Evolutionary conservation across 257 asterid species (phyloP).

Genomic region (Solanum sejunctum): DNA sequence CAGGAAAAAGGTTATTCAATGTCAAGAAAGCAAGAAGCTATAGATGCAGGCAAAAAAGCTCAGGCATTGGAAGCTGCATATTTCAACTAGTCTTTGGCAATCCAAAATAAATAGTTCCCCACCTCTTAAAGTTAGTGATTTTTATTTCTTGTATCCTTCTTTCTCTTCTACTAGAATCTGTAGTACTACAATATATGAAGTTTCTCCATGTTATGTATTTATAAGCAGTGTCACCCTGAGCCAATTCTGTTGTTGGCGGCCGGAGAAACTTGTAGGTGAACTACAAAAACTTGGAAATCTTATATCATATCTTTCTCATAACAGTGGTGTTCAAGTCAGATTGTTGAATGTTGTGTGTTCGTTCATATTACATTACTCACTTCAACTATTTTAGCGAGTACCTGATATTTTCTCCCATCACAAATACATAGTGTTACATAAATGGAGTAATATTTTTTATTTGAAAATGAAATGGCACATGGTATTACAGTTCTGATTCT

Average conservation of each 20-base stretch:
- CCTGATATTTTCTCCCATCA: neutral
- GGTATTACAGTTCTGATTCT: neutral
- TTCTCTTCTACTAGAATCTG: neutral
- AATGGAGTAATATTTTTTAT: neutral
- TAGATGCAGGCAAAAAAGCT: slow-evolving; percentile 43
- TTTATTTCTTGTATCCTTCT: neutral
- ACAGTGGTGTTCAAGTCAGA: neutral
- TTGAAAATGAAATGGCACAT: neutral
- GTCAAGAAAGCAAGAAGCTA: slow-evolving; percentile 49
- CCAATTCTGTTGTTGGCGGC: neutral
- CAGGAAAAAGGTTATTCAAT: slow-evolving; percentile 54
- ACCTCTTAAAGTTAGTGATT: neutral
- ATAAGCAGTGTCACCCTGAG: neutral
- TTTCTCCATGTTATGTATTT: neutral
- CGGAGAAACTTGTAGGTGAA: neutral
- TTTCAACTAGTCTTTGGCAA: slow-evolving; percentile 23
- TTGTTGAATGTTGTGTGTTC: neutral
- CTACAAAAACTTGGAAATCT: neutral
- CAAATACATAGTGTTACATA: neutral
- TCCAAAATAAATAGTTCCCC: neutral
- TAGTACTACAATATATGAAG: neutral
- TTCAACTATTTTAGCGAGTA: neutral
- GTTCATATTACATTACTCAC: neutral
- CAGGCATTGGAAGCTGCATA: slow-evolving; percentile 36
- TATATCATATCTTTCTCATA: neutral